Evolutionary conservation across 2,329 filamentous ascomycete genomes (phyloP), one percentile per base, ranked within the genome.

Genomic region (Domatiomyces catenatus): DNA sequence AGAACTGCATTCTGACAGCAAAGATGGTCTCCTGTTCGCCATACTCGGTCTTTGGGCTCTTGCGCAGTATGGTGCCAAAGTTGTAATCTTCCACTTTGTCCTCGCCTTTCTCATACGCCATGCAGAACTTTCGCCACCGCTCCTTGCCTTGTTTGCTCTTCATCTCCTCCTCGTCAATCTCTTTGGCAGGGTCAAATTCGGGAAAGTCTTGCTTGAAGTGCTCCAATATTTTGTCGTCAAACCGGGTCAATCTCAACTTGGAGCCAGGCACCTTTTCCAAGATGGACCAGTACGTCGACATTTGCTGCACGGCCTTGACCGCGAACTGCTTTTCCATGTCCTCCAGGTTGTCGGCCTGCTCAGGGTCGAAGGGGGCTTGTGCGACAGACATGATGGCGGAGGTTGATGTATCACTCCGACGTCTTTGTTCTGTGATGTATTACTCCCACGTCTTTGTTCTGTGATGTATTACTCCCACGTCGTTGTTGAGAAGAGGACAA

Each of bases 241-340:
- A 77, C 72, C 90, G 92, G 54, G 92, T 98, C 56, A 98, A 79
- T 55, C 87, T 85, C 53, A 98, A 75, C 56, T 81, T 73, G n/a
- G 88, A 94, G 59, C 90, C 92, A 60, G 80, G 86, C 59, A 94
- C 79, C 65, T 84, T 87, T 69, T 95, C 84, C 61, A 98, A 84
- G 64, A 98, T 90, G 48, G 82, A 75, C 90, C 90, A 98, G 76
- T 98, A 96, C 47, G 90, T 95, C 64, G 86, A 79, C 77, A 98
- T 86, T 69, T 98, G 92, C 69, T 94, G 86, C 39, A 96, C 92
- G 48, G 84, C 89, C 75, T 96, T 96, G 62, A 98, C 92, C 26
- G 92, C 92, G 63, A 98, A 98, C 69, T 96, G 92, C 76, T 95
- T 94, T 77, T 98, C 92, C 66, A 98, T 95, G 69, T 83, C 80